Evolutionary conservation across 73 alveolate genomes (phyloP).

Genomic region (Paramecium tetraurelia): DNA sequence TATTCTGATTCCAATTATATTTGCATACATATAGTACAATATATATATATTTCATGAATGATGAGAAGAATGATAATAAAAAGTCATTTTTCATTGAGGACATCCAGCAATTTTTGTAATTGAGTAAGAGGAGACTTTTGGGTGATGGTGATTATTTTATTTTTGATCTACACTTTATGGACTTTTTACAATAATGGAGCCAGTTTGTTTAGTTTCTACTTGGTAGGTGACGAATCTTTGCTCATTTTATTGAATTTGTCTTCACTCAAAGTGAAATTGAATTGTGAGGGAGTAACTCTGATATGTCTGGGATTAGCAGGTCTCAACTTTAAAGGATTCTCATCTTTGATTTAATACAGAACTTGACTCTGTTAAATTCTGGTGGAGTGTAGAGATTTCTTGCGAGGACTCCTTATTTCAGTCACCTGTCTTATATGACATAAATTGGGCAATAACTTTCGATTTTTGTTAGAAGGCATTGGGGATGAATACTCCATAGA

Average conservation of each 20-base stretch:
- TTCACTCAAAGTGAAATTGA: background rate
- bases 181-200: background rate
- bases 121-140: background rate
- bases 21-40: background rate
- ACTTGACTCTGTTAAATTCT: background rate
- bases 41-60: background rate
- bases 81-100: background rate
- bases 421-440: background rate
- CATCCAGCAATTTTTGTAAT: background rate
- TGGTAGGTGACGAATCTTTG: background rate
- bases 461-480: background rate
- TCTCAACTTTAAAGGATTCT: background rate
- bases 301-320: background rate
- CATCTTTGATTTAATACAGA: background rate
- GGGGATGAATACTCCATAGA: background rate
- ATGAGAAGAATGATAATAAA: background rate
- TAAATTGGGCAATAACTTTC: background rate
- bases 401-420: background rate
- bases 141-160: background rate
- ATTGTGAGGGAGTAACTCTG: background rate
- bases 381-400: background rate
- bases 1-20: constrained; percentile 55
- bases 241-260: background rate
- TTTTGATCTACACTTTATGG: background rate
- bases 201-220: background rate